A percentile compares a stretch with the other conserved stretches of the same genome.
Evolutionary conservation across 73 alveolate species (phyloP).

Genomic region (Tetrahymena elliotti): DNA sequence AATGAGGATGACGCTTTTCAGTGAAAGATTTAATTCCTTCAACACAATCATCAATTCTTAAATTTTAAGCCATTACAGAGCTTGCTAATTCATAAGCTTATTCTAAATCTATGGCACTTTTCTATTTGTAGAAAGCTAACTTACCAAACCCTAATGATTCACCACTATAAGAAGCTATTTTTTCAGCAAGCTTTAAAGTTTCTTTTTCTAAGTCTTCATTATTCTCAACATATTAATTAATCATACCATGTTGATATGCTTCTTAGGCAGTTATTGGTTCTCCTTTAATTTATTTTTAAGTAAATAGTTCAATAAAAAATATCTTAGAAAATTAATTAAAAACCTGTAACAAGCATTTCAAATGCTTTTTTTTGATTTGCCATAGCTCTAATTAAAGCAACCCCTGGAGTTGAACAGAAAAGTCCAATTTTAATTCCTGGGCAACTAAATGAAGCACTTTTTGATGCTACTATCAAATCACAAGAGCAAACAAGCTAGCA

Average conservation of each 20-base stretch:
- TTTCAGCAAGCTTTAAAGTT: not conserved
- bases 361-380: not conserved
- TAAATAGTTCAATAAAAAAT: not conserved
- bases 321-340: not conserved
- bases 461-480: not conserved
- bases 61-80: not conserved
- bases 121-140: not conserved
- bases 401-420: not conserved
- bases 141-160: not conserved
- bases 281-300: not conserved
- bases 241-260: not conserved
- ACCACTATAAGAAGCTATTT: not conserved
- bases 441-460: not conserved
- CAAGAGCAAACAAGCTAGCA: not conserved
- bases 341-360: not conserved
- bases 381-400: not conserved
- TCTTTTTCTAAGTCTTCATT: not conserved
- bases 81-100: not conserved
- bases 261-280: not conserved
- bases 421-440: not conserved
- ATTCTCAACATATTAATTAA: not conserved
- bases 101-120: not conserved
- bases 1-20: not conserved
- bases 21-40: not conserved
- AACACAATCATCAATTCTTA: not conserved